Evolutionary conservation across 345 rosid genomes (phyloP), one percentile per base, ranked within the genome.

Genomic region (Physaria fendleri): DNA sequence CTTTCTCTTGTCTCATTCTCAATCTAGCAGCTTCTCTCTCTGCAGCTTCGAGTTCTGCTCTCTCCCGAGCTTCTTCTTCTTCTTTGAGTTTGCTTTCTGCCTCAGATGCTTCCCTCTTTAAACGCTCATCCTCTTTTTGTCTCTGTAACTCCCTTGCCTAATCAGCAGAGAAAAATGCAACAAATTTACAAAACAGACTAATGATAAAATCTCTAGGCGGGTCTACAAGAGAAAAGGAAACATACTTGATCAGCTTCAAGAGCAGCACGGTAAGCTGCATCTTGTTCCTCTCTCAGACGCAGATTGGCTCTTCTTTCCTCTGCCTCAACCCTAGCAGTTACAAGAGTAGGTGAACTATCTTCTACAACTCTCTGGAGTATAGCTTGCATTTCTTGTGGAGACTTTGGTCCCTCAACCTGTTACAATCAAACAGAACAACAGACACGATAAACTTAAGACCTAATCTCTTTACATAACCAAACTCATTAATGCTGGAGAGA

Each of bases 181-280:
- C 6, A 63, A 54, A 38, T 9, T 53, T 13, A 42, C 15, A 40
- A 17, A 40, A n/a, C 0, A 22, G 17, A 52, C 16, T 24, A 47
- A 65, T 40, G 9, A 24, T 3, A 56, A 24, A 16, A 32, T 37
- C 44, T 33, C 24, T 0, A 0, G 11, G 5, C 6, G 3, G 50
- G 24, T n/a, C 12, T 15, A 14, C 43, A 16, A 13, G n/a, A 48
- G 21, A 32, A 39, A 10, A 47, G 15, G 35, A 30, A 22, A 41
- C 74, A 49, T 82, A 90, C 99, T 68, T 85, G 99, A 79, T 94
- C 99, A 20, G 95, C 99, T 85, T 90, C 97, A 62, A 94, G 97
- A 20, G 99, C 99, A 23, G 86, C 99, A 71, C 85, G 82, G 73
- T 82, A 94, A 50, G 97, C 99, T 52, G 95, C 93, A 77, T 94